Conservation (phyloP, 2,329 filamentous ascomycete species). For the Waltergamsia citrina region DNA sequence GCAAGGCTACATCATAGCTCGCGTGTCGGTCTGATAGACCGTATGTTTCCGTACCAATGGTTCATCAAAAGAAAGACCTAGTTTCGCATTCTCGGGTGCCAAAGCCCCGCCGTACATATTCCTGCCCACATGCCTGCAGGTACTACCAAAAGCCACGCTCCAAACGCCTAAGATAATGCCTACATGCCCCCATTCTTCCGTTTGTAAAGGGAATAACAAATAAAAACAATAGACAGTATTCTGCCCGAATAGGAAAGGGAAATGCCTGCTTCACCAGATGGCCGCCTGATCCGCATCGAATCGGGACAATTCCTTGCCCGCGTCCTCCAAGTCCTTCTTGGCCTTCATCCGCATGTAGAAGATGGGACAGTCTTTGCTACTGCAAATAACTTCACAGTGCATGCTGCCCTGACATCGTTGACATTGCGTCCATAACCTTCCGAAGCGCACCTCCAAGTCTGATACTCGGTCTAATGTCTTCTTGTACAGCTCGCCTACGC, state of each 20-base stretch:
- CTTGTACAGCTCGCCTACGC: constrained; percentile 87
- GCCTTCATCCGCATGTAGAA: constrained; percentile 99
- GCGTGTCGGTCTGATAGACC: no score
- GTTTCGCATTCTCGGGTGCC: no score
- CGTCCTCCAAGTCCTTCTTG: constrained; percentile 96
- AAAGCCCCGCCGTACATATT: no score
- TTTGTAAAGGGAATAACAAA: not conserved
- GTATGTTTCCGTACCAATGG: no score
- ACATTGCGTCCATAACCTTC: constrained; percentile 93
- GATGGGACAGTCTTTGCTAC: constrained; percentile 91
- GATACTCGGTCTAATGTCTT: constrained; percentile 81
- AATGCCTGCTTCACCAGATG: constrained; percentile 31
- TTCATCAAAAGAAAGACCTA: no score
- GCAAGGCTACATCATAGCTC: no score
- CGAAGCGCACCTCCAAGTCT: constrained; percentile 88
- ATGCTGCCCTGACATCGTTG: constrained; percentile 96
- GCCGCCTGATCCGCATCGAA: constrained; percentile 82
- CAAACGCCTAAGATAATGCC: no score
- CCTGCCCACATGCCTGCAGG: no score
- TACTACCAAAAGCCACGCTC: no score
- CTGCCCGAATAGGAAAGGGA: not conserved
- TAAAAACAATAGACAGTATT: not conserved
- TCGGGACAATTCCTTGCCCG: constrained; percentile 76
- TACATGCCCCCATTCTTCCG: no score
- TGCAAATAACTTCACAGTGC: constrained; percentile 97